Evolutionary conservation across 2,329 filamentous ascomycete species (phyloP), one percentile per base, ranked within the genome.

Genomic region (Colletotrichum falcatum): DNA sequence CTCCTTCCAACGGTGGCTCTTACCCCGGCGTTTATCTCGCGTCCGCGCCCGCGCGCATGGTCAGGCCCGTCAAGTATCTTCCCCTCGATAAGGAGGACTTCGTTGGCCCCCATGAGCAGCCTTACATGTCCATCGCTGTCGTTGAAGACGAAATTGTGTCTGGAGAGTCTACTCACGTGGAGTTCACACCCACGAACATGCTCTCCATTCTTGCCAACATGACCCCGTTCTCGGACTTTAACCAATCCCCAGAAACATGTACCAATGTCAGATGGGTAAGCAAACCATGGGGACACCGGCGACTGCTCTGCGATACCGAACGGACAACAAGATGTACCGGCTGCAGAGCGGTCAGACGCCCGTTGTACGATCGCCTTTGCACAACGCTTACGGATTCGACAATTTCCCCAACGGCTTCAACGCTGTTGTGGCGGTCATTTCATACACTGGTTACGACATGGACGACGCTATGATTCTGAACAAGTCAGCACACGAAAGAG

Each of bases 381-480:
- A 99, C 83, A 98, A 98, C 77, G 92, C 94, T 26, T 99, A 99
- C 78, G 96, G 95, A 26, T 91, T 98, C 71, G 96, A 99, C 83
- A 98, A 98, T 82, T 99, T 98, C 81, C 96, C 96, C 65, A 98
- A 98, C 79, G 96, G 96, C 35, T 95, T 90, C 77, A 99, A 99
- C 77, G 94, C 94, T 11, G 91, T 98, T 48, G 96, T 99, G 69
- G 96, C 96, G 70, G 97, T 99, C 80, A 97, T 99, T 73, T 98
- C 95, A 0, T 99, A 99, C 81, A 98, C 95, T 2, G 96, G 95
- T 61, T 99, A 98, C 83, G 96, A 99, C 87, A 99, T 99, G 96
- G 96, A 99, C 86, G 96, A 99, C 83, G 96, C 96, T 79, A 98
- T 98, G 95, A 98, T 99, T 79, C 87, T 99, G 79, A 98, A 98